Evolutionary conservation across 192 early-diverging fungal genomes (phyloP), one percentile per base, ranked within the genome.

Genomic region (Coemansia sp.): DNA sequence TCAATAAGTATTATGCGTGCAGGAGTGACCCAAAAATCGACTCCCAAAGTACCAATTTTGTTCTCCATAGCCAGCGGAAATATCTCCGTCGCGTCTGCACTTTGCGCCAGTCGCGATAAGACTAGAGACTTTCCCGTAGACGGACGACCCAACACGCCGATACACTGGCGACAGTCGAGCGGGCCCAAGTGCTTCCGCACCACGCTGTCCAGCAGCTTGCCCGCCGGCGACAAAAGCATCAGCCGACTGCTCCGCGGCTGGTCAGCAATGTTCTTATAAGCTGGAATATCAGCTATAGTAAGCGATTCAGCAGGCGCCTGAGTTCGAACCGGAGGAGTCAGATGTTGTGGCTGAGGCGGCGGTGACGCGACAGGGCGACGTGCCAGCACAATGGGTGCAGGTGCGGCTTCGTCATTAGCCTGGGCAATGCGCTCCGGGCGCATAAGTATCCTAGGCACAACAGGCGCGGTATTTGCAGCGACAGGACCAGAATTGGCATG

Each of bases 371-470:
- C 59, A 3, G 59, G 14, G 43, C 19, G 32, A 46, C 32, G 43
- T 13, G 58, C 43, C 19, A 62, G 46, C 39, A 38, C 21, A 7
- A 66, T 50, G 8, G 59, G 55, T n/a, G 3, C 42, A 63, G 21
- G 42, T 47, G 43, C 30, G n/a, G 62, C 10, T 32, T 44, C 44
- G 17, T 44, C 30, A n/a, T 16, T 43, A 3, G 30, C 44, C 44
- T 23, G 23, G 5, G 70, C 57, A 47, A 52, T 40, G 16, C 69
- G 69, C 6, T 70, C 64, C 14, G 70, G 70, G 1, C 75, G 75
- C 37, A 68, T 59, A 23, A 77, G 58, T 32, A 77, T 77, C 11
- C 75, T 66, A 14, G 75, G 75, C 5, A 77, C 66, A 2, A 67
- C 64, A 0, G 49, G 39, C 21, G 37, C 38, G 11, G 63, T 8